Conservation (phyloP, 192 early-diverging fungal genomes). For the Linnemannia elongata region DNA sequence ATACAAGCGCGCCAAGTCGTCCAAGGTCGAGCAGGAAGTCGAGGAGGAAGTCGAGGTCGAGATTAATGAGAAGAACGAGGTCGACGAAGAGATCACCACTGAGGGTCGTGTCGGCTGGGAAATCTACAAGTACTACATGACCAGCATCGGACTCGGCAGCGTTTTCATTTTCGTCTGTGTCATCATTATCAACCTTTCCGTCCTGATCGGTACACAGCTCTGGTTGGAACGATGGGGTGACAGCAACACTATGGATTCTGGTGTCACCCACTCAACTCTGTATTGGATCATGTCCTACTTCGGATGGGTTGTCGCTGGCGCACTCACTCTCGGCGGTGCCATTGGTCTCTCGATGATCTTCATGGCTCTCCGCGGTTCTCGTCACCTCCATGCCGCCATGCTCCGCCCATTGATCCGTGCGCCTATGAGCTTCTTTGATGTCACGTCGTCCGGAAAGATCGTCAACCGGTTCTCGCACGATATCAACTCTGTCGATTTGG, state of each 20-base stretch:
- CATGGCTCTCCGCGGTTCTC: slow-evolving; percentile 63
- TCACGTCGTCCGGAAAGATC: slow-evolving; percentile 79
- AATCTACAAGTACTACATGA: slow-evolving; percentile 47
- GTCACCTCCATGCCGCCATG: slow-evolving; percentile 72
- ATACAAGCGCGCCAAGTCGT: slow-evolving; percentile 31
- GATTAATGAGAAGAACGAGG: slow-evolving; percentile 29
- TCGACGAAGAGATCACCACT: slow-evolving; percentile 26
- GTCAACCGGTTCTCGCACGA: slow-evolving; percentile 88
- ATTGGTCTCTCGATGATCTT: slow-evolving; percentile 12
- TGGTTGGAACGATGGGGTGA: slow-evolving; percentile 11
- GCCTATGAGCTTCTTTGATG: slow-evolving; percentile 68
- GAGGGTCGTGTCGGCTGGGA: slow-evolving; percentile 33
- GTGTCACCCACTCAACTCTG: too few species aligned
- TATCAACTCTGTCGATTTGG: slow-evolving; percentile 75
- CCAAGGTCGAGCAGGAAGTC: slow-evolving; percentile 13
- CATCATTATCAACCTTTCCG: neutral
- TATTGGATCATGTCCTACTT: slow-evolving; percentile 42
- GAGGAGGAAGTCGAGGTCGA: slow-evolving; percentile 8
- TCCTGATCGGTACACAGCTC: slow-evolving; percentile 9
- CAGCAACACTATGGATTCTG: too few species aligned
- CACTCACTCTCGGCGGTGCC: slow-evolving; percentile 2
- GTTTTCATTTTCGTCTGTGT: neutral
- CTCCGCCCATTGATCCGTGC: slow-evolving; percentile 69
- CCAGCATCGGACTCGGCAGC: neutral
- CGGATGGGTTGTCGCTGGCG: slow-evolving; percentile 18